Evolutionary conservation across 352 stramenopile species (phyloP).

Genomic region (Phytophthora vignae): DNA sequence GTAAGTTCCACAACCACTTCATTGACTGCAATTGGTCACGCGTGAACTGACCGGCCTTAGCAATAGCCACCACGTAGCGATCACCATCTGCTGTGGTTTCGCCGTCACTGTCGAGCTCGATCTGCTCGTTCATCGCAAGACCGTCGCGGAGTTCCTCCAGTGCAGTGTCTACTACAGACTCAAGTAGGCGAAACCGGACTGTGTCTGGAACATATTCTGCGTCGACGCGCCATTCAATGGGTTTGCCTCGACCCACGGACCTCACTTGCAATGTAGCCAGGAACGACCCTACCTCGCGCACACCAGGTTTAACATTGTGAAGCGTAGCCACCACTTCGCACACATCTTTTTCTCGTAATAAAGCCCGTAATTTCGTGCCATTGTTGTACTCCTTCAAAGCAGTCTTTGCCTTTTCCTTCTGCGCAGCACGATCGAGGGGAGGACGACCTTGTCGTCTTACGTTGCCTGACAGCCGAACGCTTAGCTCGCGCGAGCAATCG

Average conservation of each 20-base stretch:
- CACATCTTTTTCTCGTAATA: neutral
- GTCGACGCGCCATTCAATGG: neutral
- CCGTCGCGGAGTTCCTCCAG: too few relatives aligned
- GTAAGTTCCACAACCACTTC: neutral
- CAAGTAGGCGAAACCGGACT: too few relatives aligned
- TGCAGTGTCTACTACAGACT: too few relatives aligned
- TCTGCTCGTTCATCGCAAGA: too few relatives aligned
- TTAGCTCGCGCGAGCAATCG: neutral
- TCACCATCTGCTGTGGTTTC: neutral
- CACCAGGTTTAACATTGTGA: neutral
- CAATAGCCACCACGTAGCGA: neutral
- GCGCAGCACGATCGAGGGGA: neutral
- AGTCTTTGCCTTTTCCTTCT: neutral
- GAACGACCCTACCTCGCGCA: neutral
- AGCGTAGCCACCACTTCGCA: neutral
- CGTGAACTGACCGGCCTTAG: neutral
- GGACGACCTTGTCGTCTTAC: neutral
- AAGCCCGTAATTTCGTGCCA: neutral
- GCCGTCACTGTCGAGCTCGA: neutral
- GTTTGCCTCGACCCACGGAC: neutral
- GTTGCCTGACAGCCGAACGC: neutral
- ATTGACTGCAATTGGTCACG: constrained; percentile 5
- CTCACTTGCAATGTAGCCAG: neutral
- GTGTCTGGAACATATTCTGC: neutral
- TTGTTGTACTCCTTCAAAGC: neutral